A percentile compares a stretch with the other conserved stretches of the same genome.
Conservation (phyloP, 1,139 yeast genomes). For the Nematodospora anomalae region DNA sequence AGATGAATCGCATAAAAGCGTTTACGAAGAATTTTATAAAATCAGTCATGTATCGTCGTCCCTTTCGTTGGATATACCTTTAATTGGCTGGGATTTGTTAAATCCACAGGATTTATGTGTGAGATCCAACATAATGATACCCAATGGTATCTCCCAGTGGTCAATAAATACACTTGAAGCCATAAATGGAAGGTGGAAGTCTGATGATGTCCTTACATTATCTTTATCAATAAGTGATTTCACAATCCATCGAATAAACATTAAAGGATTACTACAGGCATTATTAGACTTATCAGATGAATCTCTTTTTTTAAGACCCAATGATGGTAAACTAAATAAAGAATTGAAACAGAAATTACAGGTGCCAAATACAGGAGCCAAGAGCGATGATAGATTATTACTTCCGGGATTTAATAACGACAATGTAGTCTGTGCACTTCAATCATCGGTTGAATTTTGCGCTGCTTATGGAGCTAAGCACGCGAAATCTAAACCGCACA, state of each 20-base stretch:
- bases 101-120: constrained; percentile 24
- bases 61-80: constrained; percentile 38
- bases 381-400: constrained; percentile 14
- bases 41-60: constrained; percentile 34
- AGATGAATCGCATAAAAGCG: constrained; percentile 4
- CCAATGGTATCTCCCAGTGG: constrained; percentile 39
- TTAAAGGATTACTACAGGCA: constrained; percentile 31
- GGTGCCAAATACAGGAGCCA: constrained; percentile 12
- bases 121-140: constrained; percentile 28
- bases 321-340: constrained; percentile 5
- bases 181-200: constrained; percentile 8
- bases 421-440: constrained; percentile 35
- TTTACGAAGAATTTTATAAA: constrained; percentile 17
- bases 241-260: constrained; percentile 32
- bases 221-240: constrained; percentile 34
- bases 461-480: constrained; percentile 22
- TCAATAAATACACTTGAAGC: constrained; percentile 11
- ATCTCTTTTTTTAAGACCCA: constrained; percentile 16
- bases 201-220: constrained; percentile 31
- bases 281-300: constrained; percentile 18
- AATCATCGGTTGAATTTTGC: constrained; percentile 30
- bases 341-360: constrained; percentile 7
- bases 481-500: background rate
- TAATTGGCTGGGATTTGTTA: constrained; percentile 35
- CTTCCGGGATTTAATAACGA: constrained; percentile 25